Base-by-base conservation (phyloP, 2,329 filamentous ascomycete genomes). In the Drechslerella coelobrocha region DNA sequence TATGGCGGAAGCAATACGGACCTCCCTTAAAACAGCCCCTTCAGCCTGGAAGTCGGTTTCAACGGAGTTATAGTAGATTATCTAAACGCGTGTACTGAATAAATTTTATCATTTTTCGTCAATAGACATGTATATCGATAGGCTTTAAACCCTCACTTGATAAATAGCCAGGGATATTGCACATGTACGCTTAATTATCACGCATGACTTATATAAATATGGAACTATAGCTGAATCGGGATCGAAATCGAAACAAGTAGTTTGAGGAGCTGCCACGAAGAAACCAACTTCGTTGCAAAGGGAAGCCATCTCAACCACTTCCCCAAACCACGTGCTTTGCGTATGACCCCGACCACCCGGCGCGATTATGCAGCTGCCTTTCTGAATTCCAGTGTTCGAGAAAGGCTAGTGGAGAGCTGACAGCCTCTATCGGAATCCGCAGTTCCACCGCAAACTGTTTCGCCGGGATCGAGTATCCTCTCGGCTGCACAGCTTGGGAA, bases 1-100 rank as follows among this genome's bases (percentile, higher is more conserved):
- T 53, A 78, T 84, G 61, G 81, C 81, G 9, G 73, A 76, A 9
- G 76, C 79, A 43, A 79, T 82, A 69, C 78, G 75, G 73, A 73
- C 77, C 56, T 73, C 74, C 45, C 73, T 79, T 43, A 65, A 52
- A 12, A 50, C 57, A 73, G 78, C 43, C 9, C 4, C 37, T 12
- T 14, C 37, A 41, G n/a, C 5, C n/a, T 14, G 41, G 19, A 45
- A 45, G 41, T 19, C 37, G n/a, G 78, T 79, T 77, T 86, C 84
- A 86, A 84, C 86, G 86, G 86, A 86, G 84, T 86, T 86, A 84
- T 86, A 86, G 84, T 86, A 81, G 82, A 80, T 77, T 73, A 69
- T 57, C 73, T 51, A n/a, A n/a, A n/a, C 80, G 79, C 83, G 79
- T 73, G 23, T 27, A 37, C n/a, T 37, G 8, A n/a, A n/a, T n/a